Evolutionary conservation across 2,329 filamentous ascomycete genomes (phyloP).

Genomic region (Ophiosphaerella korrae): DNA sequence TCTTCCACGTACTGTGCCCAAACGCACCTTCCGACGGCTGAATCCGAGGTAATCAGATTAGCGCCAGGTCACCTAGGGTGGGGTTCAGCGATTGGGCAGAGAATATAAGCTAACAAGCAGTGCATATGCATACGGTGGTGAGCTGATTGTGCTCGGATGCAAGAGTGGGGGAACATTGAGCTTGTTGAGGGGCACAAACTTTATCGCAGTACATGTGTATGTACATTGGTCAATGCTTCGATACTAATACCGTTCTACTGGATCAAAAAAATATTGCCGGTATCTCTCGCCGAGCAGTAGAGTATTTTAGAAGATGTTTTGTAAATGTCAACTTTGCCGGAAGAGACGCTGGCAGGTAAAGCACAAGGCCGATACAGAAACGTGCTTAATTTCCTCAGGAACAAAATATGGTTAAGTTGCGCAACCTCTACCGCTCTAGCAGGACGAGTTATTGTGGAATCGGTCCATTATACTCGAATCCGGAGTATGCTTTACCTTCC

Average conservation of each 20-base stretch:
- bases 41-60: neutral
- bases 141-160: slow-evolving; percentile 8
- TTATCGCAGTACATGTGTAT: too few species aligned
- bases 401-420: neutral
- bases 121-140: slow-evolving; percentile 2
- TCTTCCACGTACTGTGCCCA: slow-evolving; percentile 24
- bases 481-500: slow-evolving; percentile 34
- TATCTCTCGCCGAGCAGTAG: too few species aligned
- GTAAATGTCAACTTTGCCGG: too few species aligned
- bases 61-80: neutral
- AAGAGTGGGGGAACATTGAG: slow-evolving; percentile 28
- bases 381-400: neutral
- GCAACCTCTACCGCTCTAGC: neutral
- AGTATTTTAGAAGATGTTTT: too few species aligned
- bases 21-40: neutral
- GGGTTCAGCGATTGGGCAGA: slow-evolving; percentile 7
- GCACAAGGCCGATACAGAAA: too few species aligned
- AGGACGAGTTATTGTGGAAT: slow-evolving; percentile 10
- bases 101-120: neutral
- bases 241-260: neutral
- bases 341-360: too few species aligned
- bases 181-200: slow-evolving; percentile 10
- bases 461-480: slow-evolving; percentile 26
- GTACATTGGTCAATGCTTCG: slow-evolving; percentile 7
- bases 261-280: too few species aligned